phyloP scores from a whole-genome alignment of 352 stramenopile species.

The Sclerospora graminicola region DNA sequence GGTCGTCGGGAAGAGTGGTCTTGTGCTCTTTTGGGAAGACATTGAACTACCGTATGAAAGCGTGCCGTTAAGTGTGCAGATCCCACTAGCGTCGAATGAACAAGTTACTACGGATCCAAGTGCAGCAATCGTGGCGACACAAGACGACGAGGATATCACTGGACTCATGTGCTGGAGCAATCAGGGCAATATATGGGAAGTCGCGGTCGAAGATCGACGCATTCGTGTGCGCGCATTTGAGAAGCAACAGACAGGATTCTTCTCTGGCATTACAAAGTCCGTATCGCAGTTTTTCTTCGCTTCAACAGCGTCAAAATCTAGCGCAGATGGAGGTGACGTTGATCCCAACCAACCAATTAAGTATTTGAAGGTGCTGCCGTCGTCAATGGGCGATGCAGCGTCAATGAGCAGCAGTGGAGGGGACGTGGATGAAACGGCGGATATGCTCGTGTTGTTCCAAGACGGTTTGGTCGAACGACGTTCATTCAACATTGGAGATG shows the following conservation, averaged over 20 bases:
- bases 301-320: slow-evolving; percentile 19
- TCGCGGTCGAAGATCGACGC: slow-evolving; percentile 68
- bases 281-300: slow-evolving; percentile 76
- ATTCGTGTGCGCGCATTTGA: slow-evolving; percentile 68
- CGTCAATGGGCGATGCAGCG: slow-evolving; percentile 8
- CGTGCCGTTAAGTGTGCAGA: slow-evolving; percentile 67
- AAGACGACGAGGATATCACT: slow-evolving; percentile 18
- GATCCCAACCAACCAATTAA: slow-evolving; percentile 46
- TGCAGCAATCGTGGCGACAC: slow-evolving; percentile 13
- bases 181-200: slow-evolving; percentile 66
- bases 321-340: slow-evolving; percentile 20
- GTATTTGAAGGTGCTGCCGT: slow-evolving; percentile 38
- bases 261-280: slow-evolving; percentile 60
- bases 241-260: slow-evolving; percentile 50
- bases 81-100: slow-evolving; percentile 46
- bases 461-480: slow-evolving; percentile 57
- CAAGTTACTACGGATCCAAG: slow-evolving; percentile 35
- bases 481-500: slow-evolving; percentile 54
- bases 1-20: slow-evolving; percentile 43
- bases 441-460: slow-evolving; percentile 62
- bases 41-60: slow-evolving; percentile 71
- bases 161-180: slow-evolving; percentile 77
- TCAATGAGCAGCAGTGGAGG: slow-evolving; percentile 11
- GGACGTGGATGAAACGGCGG: slow-evolving; percentile 27
- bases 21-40: slow-evolving; percentile 78